Conservation (phyloP, 768 basidiomycete genomes). For the Ramaria sp. region DNA sequence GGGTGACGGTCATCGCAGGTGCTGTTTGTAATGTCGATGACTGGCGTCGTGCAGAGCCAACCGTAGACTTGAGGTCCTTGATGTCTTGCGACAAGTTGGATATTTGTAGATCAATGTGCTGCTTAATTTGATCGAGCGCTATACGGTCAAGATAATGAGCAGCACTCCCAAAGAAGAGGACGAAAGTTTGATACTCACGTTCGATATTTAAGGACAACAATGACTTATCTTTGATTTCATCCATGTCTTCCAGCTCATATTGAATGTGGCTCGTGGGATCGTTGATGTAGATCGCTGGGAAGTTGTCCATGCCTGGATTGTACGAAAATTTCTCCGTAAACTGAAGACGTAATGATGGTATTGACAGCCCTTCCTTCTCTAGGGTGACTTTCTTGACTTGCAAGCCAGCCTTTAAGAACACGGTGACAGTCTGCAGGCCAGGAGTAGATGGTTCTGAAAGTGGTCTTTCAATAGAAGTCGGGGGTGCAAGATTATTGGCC, state of each 20-base stretch:
- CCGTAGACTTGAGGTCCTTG: constrained; percentile 70
- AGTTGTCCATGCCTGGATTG: constrained; percentile 85
- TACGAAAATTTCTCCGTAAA: constrained; percentile 96
- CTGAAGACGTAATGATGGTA: constrained; percentile 68
- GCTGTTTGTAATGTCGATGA: constrained; percentile 30
- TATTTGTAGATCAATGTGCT: constrained; percentile 92
- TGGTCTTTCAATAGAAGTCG: background rate
- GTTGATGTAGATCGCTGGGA: constrained; percentile 91
- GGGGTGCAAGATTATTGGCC: constrained; percentile 15
- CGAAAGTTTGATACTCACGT: constrained; percentile 58
- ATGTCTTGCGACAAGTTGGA: constrained; percentile 76
- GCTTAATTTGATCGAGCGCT: constrained; percentile 98
- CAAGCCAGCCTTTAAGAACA: constrained; percentile 83
- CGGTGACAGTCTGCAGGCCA: constrained; percentile 34
- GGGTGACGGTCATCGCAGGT: constrained; percentile 31
- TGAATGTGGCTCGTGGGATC: constrained; percentile 88
- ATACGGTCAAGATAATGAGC: constrained; percentile 4
- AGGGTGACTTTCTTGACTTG: constrained; percentile 82
- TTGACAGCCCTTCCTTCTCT: constrained; percentile 51
- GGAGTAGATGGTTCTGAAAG: constrained; percentile 17
- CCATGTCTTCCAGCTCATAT: constrained; percentile 91
- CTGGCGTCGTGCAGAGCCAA: constrained; percentile 42
- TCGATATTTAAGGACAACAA: constrained; percentile 91
- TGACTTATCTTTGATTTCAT: constrained; percentile 83
- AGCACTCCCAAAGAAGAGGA: constrained; percentile 2